Percentiles rank a stretch among this genome's conserved stretches.
Conservation (phyloP, 2,329 filamentous ascomycete species). For the Rutstroemia sp. region DNA sequence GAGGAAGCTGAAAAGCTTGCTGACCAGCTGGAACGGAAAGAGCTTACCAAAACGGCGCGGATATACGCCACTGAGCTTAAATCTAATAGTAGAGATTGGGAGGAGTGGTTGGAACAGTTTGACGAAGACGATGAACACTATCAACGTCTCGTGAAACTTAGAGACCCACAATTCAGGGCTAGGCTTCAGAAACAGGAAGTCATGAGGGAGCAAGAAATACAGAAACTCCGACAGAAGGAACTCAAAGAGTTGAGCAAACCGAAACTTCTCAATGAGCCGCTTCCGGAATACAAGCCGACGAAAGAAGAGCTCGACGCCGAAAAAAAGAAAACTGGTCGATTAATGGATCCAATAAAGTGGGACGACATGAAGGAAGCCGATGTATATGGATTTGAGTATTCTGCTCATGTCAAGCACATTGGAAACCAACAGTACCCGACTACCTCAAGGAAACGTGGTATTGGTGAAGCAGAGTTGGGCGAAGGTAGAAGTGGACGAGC, state of each 20-base stretch:
- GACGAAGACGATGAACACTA: conserved; percentile 1
- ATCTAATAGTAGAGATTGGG: conserved; percentile 1
- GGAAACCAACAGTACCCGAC: conserved; percentile 46
- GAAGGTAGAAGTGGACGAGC: conserved; percentile 22
- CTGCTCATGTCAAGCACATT: conserved; percentile 48
- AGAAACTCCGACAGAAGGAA: not conserved
- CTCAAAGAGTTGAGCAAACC: conserved; percentile 4
- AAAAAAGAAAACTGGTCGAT: conserved; percentile 19
- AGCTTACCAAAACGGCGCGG: not conserved
- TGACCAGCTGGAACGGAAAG: conserved; percentile 12
- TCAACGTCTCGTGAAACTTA: conserved; percentile 8
- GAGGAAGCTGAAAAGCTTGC: conserved; percentile 13
- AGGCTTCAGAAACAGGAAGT: conserved; percentile 7
- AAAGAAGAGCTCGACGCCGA: conserved; percentile 22
- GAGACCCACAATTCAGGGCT: conserved; percentile 11
- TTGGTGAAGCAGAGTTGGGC: conserved; percentile 7
- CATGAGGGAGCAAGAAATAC: conserved; percentile 3
- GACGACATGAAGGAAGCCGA: conserved; percentile 46
- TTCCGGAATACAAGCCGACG: conserved; percentile 15
- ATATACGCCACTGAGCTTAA: conserved; percentile 4
- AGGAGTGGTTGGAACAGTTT: conserved; percentile 1
- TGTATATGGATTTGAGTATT: conserved; percentile 54
- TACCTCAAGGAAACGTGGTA: conserved; percentile 9
- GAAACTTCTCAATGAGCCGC: conserved; percentile 18
- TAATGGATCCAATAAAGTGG: conserved; percentile 22